Conservation (phyloP, 768 basidiomycete genomes). For the Lactarius hatsudake region DNA sequence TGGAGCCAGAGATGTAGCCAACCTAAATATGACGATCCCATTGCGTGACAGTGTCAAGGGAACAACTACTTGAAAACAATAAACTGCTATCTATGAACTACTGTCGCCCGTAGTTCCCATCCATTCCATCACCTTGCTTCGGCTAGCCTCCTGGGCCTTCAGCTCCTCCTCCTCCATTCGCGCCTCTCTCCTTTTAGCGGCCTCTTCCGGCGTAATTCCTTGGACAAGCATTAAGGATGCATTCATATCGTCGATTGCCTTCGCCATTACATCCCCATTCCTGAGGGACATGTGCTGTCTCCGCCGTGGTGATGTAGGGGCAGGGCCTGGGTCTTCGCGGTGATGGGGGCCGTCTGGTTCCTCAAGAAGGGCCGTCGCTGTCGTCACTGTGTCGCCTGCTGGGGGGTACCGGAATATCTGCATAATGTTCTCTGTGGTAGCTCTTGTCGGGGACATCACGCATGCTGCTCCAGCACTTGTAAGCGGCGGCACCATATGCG, state of each 20-base stretch:
- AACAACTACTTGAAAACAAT: too few species aligned
- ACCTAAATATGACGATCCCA: too few species aligned
- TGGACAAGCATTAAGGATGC: neutral
- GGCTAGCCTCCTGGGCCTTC: neutral
- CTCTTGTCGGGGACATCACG: neutral
- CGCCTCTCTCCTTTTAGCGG: neutral
- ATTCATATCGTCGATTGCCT: neutral
- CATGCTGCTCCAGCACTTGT: neutral
- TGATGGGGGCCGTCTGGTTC: too few species aligned
- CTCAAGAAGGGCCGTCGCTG: too few species aligned
- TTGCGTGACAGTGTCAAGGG: too few species aligned
- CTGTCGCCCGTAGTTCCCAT: neutral
- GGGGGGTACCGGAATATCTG: too few species aligned
- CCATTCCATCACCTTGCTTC: neutral
- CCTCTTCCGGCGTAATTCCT: neutral
- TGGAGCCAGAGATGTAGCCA: too few species aligned
- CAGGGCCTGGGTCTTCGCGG: too few species aligned
- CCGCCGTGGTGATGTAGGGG: neutral
- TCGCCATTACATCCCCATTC: neutral
- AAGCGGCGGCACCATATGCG: neutral
- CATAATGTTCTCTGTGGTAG: neutral
- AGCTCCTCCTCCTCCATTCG: neutral
- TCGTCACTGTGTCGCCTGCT: too few species aligned
- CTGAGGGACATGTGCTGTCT: neutral
- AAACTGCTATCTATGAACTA: too few species aligned